These are phyloP conservation scores for Ophiostoma ips DNA, from an alignment of 2,329 filamentous ascomycete genomes.

Conservation along the genomic window DNA sequence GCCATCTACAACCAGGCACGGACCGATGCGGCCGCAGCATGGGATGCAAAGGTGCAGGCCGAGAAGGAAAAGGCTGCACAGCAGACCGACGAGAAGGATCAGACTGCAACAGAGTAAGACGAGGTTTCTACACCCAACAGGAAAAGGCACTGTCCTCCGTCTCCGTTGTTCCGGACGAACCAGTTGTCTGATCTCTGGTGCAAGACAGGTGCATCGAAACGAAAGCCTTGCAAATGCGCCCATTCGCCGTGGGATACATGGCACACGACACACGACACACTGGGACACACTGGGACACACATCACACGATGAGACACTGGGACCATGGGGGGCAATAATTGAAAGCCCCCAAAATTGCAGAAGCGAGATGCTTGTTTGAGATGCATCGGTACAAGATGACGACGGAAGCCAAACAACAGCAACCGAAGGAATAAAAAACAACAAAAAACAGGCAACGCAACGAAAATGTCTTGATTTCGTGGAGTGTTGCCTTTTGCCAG, in stretches of 20 bases:
- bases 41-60: neutral
- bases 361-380: neutral
- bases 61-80: neutral
- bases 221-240: too few species aligned
- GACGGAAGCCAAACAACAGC: too few species aligned
- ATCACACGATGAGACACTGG: neutral
- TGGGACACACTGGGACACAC: neutral
- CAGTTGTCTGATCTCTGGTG: neutral
- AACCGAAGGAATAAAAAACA: too few species aligned
- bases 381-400: neutral
- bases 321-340: neutral
- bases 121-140: neutral
- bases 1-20: constrained; percentile 44
- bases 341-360: too few species aligned
- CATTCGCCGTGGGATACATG: too few species aligned
- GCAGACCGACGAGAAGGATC: too few species aligned
- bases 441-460: too few species aligned
- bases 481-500: too few species aligned
- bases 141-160: too few species aligned
- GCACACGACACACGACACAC: neutral
- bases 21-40: neutral
- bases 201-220: neutral
- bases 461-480: too few species aligned
- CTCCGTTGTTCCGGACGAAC: too few species aligned
- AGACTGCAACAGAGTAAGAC: neutral